phyloP scores from a whole-genome alignment of 305 asterid species.

The Stenogyne calaminthoides region DNA sequence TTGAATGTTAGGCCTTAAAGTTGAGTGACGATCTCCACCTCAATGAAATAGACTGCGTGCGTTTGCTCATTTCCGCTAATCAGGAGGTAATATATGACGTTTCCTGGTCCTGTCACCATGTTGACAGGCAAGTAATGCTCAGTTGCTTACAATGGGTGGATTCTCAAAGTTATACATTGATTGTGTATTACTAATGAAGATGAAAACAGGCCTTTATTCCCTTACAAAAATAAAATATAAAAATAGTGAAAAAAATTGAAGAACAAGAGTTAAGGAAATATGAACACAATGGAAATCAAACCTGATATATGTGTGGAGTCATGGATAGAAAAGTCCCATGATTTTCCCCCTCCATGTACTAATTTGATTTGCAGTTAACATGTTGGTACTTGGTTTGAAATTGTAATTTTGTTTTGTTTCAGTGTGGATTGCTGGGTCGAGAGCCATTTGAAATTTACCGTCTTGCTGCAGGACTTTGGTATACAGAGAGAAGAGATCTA shows the following conservation, averaged over 20 bases:
- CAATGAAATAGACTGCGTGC: slow-evolving; percentile 86
- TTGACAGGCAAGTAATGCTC: slow-evolving; percentile 9
- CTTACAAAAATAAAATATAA: neutral
- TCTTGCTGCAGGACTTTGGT: slow-evolving; percentile 95
- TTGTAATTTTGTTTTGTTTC: slow-evolving; percentile 22
- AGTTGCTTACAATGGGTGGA: neutral
- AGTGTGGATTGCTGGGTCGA: slow-evolving; percentile 94
- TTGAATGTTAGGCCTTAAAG: slow-evolving; percentile 66
- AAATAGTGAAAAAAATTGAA: neutral
- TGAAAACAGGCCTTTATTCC: slow-evolving; percentile 1
- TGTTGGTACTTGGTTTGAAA: slow-evolving; percentile 29
- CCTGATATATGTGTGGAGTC: neutral
- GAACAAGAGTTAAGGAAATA: neutral
- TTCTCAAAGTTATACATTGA: neutral
- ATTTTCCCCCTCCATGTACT: slow-evolving; percentile 15
- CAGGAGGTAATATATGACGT: slow-evolving; percentile 71
- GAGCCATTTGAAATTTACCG: slow-evolving; percentile 85
- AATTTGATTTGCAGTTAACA: slow-evolving; percentile 19
- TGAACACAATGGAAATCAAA: neutral
- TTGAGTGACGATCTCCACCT: slow-evolving; percentile 97
- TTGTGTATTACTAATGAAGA: neutral
- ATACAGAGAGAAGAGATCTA: slow-evolving; percentile 89
- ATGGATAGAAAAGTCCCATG: slow-evolving; percentile 4
- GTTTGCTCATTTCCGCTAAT: slow-evolving; percentile 81
- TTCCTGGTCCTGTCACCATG: slow-evolving; percentile 11